These are phyloP conservation scores for Melampsora larici-populina DNA, from an alignment of 1,284 basidiomycete species.

Conservation along the genomic window DNA sequence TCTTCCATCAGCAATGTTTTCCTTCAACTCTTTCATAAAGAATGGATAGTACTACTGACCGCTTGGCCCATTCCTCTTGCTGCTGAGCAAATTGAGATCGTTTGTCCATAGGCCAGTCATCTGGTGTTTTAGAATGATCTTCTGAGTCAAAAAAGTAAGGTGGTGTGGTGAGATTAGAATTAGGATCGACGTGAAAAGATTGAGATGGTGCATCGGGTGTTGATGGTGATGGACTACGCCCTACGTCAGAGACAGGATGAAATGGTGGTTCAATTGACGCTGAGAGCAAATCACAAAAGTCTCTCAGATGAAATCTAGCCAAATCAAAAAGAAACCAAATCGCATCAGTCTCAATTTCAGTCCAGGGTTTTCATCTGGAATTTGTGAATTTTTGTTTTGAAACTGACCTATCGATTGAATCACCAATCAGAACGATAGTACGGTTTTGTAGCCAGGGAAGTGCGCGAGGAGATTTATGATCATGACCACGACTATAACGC, in stretches of 20 bases:
- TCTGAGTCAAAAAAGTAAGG: slow-evolving; percentile 2
- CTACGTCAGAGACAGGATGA: slow-evolving; percentile 14
- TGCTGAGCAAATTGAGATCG: not conserved
- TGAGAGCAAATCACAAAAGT: slow-evolving; percentile 34
- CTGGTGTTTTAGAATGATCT: slow-evolving; percentile 1
- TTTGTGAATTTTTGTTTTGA: not conserved
- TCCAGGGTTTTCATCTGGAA: too few relatives aligned
- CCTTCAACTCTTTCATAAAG: too few relatives aligned
- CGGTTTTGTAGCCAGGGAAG: slow-evolving; percentile 32
- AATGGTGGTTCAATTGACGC: not conserved
- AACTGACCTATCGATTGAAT: slow-evolving; percentile 30
- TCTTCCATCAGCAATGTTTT: too few relatives aligned
- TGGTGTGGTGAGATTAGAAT: not conserved
- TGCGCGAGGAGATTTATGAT: not conserved
- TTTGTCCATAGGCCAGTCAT: slow-evolving; percentile 14
- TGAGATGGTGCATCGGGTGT: not conserved
- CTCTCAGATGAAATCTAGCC: slow-evolving; percentile 22
- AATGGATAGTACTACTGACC: not conserved
- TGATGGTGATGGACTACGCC: not conserved
- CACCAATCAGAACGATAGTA: slow-evolving; percentile 28
- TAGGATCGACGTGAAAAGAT: slow-evolving; percentile 5
- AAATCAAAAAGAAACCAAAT: not conserved
- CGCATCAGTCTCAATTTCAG: too few relatives aligned
- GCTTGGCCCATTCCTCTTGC: slow-evolving; percentile 23
- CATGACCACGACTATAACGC: not conserved